Evolutionary conservation across 2,329 filamentous ascomycete species (phyloP), one percentile per base, ranked within the genome.

Genomic region (Chrysosporium keratinophilum): DNA sequence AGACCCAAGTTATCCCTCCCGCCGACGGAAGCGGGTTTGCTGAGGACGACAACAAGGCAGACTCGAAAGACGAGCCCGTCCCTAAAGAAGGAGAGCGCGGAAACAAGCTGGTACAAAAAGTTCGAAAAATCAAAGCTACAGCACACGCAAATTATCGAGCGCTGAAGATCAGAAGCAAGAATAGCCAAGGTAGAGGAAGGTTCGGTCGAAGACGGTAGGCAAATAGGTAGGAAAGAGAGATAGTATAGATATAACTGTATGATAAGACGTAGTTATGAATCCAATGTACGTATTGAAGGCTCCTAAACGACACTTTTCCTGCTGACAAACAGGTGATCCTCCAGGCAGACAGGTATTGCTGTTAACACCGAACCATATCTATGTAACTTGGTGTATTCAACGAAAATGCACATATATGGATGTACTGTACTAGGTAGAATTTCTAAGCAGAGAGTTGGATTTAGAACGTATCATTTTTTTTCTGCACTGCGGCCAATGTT

Each of bases 111-210:
- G 42, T 35, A 54, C 50, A 20, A 59, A 65, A 50, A 57, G 46
- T 50, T 59, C 31, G 64, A 67, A 74, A 70, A 58, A 61, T 74
- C 53, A 74, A 74, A 44, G 67, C 71, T 0, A 64, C 71, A 44
- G 70, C 74, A 14, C 74, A 76, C 65, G 71, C 72, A 14, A 76
- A 76, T 58, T 76, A 74, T 55, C 65, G 73, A 12, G 69, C 72
- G 10, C 57, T 76, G 58, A 76, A 75, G 58, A 74, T 76, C 56
- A 63, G 69, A 37, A 71, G 70, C 57, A 66, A 65, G 55, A 65
- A 65, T 12, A 62, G 43, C 2, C 67, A 67, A 56, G 67, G 66
- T 20, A 62, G 64, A 53, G 65, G 69, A 6, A 63, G 70, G 45
- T 74, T 73, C 61, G 64, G 70, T 10, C 61, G 67, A 45, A 64